These are phyloP conservation scores for Geotrichum siamense DNA, from an alignment of 1,139 yeast species.

Conservation along the genomic window DNA sequence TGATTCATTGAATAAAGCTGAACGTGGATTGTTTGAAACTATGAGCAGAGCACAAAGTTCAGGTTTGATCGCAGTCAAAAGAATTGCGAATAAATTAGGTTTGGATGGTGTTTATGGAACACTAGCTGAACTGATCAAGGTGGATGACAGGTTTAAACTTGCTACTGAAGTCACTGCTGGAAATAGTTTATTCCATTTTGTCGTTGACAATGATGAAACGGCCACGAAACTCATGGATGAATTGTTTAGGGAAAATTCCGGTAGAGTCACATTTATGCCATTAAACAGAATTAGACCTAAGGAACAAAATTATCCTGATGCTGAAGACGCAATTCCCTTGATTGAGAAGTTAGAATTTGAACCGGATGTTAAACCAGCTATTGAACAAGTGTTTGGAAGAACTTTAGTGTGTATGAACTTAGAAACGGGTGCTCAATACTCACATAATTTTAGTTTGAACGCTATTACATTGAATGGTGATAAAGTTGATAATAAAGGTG, in stretches of 20 bases:
- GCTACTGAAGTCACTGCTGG: constrained; percentile 92
- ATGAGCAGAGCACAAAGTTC: constrained; percentile 48
- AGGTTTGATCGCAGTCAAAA: constrained; percentile 62
- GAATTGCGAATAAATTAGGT: constrained; percentile 46
- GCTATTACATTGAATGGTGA: constrained; percentile 93
- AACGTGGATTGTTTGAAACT: constrained; percentile 55
- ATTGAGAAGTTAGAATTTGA: constrained; percentile 63
- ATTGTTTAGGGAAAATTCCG: constrained; percentile 59
- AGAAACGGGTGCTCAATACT: constrained; percentile 60
- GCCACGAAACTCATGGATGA: constrained; percentile 77
- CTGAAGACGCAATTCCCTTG: constrained; percentile 55
- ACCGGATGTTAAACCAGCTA: constrained; percentile 47
- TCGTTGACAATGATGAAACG: constrained; percentile 81
- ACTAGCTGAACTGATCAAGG: constrained; percentile 71
- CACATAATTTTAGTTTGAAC: constrained; percentile 54
- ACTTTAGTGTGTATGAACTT: constrained; percentile 71
- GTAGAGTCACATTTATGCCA: constrained; percentile 89
- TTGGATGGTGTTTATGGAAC: constrained; percentile 72
- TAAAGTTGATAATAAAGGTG: constrained; percentile 75
- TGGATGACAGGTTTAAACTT: constrained; percentile 72
- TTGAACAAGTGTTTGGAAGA: constrained; percentile 72
- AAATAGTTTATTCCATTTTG: constrained; percentile 73
- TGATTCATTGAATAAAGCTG: constrained; percentile 52
- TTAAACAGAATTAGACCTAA: constrained; percentile 55
- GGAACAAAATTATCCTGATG: constrained; percentile 45